A percentile compares a stretch with the other conserved stretches of the same genome.
phyloP scores from a whole-genome alignment of 331 rosid genomes.

The Rhamnella rubrinervis region DNA sequence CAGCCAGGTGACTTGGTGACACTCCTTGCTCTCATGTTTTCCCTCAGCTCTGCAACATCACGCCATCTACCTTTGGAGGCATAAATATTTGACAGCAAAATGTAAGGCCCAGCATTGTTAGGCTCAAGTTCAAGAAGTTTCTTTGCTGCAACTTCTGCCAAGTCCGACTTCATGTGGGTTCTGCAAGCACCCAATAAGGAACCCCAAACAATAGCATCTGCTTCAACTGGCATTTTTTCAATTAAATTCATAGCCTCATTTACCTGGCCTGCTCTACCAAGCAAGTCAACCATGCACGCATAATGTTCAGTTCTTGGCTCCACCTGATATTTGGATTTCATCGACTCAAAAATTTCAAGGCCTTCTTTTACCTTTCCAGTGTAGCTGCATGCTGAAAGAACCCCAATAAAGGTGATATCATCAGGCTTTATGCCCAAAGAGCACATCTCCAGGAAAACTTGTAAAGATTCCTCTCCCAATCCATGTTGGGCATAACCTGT shows the following conservation, averaged over 20 bases:
- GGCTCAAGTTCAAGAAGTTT: conserved; percentile 76
- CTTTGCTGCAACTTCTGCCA: conserved; percentile 43
- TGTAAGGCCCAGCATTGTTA: conserved; percentile 65
- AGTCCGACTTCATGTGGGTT: conserved; percentile 20
- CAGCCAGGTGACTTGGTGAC: conserved; percentile 78
- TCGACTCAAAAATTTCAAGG: conserved; percentile 13
- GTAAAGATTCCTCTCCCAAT: conserved; percentile 20
- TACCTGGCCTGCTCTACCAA: conserved; percentile 21
- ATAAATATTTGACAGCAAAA: conserved; percentile 73
- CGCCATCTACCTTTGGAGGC: conserved; percentile 74
- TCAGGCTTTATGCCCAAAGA: conserved; percentile 8
- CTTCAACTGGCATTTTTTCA: conserved; percentile 21
- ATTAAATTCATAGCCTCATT: conserved; percentile 21
- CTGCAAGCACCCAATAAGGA: conserved; percentile 23
- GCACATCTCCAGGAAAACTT: conserved; percentile 20
- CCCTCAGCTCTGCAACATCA: conserved; percentile 56
- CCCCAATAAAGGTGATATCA: conserved; percentile 21
- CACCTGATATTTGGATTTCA: conserved; percentile 13
- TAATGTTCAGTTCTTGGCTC: conserved; percentile 18
- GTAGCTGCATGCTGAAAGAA: conserved; percentile 24
- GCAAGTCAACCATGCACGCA: conserved; percentile 23
- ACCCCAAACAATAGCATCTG: conserved; percentile 25
- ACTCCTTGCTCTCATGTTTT: conserved; percentile 48
- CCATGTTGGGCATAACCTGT: conserved; percentile 25
- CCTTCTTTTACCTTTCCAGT: conserved; percentile 15